Evolutionary conservation across 441 rosid species (phyloP).

Genomic region (Corymbia calophylla): DNA sequence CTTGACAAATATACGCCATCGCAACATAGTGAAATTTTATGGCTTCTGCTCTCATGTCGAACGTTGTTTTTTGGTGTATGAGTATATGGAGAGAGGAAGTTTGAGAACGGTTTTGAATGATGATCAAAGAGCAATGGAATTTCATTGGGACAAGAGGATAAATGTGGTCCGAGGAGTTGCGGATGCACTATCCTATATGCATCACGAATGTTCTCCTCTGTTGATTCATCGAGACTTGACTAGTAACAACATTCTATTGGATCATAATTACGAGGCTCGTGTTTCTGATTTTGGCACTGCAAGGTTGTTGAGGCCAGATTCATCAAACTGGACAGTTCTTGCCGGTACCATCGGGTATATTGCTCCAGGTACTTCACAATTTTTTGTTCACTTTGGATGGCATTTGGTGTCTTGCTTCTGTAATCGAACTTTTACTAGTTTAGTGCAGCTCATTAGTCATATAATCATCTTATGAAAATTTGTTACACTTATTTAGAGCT

Average conservation of each 20-base stretch:
- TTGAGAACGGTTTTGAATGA: neutral
- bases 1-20: neutral
- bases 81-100: neutral
- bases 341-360: neutral
- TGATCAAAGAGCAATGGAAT: neutral
- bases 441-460: neutral
- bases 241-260: neutral
- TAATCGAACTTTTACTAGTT: neutral
- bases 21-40: neutral
- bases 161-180: neutral
- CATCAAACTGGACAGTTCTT: neutral
- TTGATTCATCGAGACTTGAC: neutral
- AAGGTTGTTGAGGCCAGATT: neutral
- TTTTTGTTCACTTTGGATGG: neutral
- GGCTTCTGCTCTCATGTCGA: neutral
- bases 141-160: neutral
- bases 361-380: rapidly evolving
- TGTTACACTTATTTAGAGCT: neutral
- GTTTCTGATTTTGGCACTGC: neutral
- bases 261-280: neutral
- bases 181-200: neutral
- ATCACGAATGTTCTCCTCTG: neutral
- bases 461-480: neutral
- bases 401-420: neutral
- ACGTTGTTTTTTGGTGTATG: neutral